Evolutionary conservation across 2,329 filamentous ascomycete species (phyloP).

Genomic region (Fusarium tjaetaba): DNA sequence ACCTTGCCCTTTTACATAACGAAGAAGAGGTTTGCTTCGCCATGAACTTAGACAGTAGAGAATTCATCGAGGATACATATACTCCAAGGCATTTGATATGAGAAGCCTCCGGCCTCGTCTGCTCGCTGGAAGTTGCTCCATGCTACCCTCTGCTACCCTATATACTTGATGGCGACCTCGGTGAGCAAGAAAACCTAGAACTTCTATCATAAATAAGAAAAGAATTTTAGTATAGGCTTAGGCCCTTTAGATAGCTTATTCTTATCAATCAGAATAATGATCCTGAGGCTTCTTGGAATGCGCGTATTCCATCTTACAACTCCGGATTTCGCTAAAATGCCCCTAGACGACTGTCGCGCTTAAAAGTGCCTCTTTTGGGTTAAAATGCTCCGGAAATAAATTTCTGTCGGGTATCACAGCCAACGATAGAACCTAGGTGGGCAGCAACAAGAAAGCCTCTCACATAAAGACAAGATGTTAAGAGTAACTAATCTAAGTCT

Average conservation of each 20-base stretch:
- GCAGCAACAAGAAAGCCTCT: neutral
- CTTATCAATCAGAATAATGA: neutral
- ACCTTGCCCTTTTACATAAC: neutral
- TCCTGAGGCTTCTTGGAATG: neutral
- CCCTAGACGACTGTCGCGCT: neutral
- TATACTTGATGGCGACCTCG: neutral
- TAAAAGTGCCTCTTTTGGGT: slow-evolving; percentile 2
- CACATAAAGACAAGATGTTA: neutral
- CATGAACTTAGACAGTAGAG: no score
- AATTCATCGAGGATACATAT: neutral
- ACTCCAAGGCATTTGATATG: neutral
- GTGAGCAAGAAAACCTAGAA: neutral
- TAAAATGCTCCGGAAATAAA: neutral
- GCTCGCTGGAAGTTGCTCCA: neutral
- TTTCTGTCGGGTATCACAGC: neutral
- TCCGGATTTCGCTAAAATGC: neutral
- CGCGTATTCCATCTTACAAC: neutral
- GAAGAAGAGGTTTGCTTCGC: neutral
- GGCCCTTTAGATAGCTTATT: no score
- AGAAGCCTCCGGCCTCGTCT: neutral
- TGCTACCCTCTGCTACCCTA: neutral
- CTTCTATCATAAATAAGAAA: neutral
- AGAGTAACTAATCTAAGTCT: neutral
- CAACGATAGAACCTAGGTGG: neutral
- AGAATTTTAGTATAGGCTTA: no score